Evolutionary conservation across 495 filamentous ascomycete genomes (phyloP).

Genomic region (Penicillium subrubescens): DNA sequence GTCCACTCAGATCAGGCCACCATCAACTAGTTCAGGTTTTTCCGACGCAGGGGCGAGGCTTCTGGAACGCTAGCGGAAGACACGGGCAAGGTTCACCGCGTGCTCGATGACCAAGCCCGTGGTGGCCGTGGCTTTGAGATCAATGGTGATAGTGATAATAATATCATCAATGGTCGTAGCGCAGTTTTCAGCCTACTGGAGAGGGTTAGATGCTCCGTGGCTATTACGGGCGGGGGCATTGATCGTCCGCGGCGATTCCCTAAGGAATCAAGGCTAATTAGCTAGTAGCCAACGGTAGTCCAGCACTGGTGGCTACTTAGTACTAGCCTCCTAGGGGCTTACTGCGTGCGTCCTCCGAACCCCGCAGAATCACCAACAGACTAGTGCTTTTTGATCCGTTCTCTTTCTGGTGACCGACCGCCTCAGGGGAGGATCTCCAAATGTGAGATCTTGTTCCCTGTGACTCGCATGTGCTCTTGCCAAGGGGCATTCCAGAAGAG

Average conservation of each 20-base stretch:
- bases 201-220: constrained; percentile 9
- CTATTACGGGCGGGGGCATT: constrained; percentile 6
- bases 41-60: constrained; percentile 22
- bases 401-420: not conserved
- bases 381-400: not conserved
- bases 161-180: not conserved
- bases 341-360: not conserved
- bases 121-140: not conserved
- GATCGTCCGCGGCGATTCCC: not conserved
- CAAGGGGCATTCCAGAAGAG: constrained; percentile 5
- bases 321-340: not conserved
- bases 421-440: not conserved
- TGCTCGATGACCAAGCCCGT: not conserved
- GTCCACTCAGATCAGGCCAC: not conserved
- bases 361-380: constrained; percentile 5
- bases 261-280: not conserved
- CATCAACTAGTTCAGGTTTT: not conserved
- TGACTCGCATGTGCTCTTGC: constrained; percentile 8
- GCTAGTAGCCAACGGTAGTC: constrained; percentile 4
- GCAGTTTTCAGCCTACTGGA: not conserved
- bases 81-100: constrained; percentile 14
- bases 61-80: constrained; percentile 25
- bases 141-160: not conserved
- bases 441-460: not conserved
- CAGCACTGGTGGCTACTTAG: not conserved